Base-by-base conservation (phyloP, 2,329 filamentous ascomycete genomes). In the Ascochyta rabiei region DNA sequence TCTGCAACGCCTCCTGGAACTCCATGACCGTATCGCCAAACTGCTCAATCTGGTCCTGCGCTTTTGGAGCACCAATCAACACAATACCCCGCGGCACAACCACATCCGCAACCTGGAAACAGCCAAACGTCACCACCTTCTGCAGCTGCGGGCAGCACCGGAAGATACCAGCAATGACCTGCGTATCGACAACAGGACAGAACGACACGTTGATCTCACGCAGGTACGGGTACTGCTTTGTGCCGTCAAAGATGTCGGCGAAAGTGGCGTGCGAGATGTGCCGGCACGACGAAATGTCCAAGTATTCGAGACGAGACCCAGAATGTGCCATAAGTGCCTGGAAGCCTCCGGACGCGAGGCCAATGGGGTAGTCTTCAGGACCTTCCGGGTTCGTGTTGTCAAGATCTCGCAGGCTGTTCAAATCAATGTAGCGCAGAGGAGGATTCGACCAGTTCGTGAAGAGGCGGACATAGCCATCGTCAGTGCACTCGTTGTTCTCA, bases 221-320 rank as follows among this genome's bases (percentile, higher is more conserved):
- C 30, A 98, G 80, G 10, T 85, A 79, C 0, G 88, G 86, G 63
- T 96, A 97, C 19, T 61, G 69, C 21, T 80, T 81, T 8, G 77
- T 75, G 6, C 79, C 76, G 48, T 82, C 79, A 67, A 98, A 97
- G 0, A 89, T 87, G 9, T 87, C 82, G 58, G 90, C 86, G 55
- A 96, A 92, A 0, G 90, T 86, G 15, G 83, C 77, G 30, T 83
- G 80, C 1, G 85, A 83, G 59, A 98, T 93, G 71, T 96, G 89
- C 3, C 93, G 88, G 69, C 91, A 96, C 0, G 89, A 90, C 13
- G 90, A 85, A n/a, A 97, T 80, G 68, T 96, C 90, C 30, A 98
- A 79, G 35, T 83, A 79, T 55, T 82, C 81, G 2, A 98, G 75
- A 10, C 76, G 80, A 1, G 76, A 70, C 4, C 90, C 90, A 0